Evolutionary conservation across 805 yeast species (phyloP).

Genomic region (Wickerhamomyces strasburgensis): DNA sequence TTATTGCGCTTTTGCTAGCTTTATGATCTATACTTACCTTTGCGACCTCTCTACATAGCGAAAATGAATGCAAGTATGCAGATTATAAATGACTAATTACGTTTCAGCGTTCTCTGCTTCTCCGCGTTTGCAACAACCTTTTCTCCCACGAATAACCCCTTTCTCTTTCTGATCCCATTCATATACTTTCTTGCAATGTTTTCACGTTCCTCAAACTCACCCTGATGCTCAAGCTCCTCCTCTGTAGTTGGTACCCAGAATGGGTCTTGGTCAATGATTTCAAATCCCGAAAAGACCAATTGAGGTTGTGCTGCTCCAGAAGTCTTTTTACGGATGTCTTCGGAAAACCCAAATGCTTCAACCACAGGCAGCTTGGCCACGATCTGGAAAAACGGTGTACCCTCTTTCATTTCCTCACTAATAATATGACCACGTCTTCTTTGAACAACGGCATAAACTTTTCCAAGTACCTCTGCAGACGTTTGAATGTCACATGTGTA

Average conservation of each 20-base stretch:
- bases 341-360: slow-evolving; percentile 95
- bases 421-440: slow-evolving; percentile 78
- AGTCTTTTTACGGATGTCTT: slow-evolving; percentile 86
- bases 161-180: slow-evolving; percentile 74
- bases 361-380: slow-evolving; percentile 85
- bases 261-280: slow-evolving; percentile 85
- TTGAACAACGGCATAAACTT: slow-evolving; percentile 92
- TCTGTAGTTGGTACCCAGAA: slow-evolving; percentile 99
- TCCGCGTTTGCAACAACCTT: slow-evolving; percentile 90
- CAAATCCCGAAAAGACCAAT: slow-evolving; percentile 83
- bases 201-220: slow-evolving; percentile 88
- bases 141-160: slow-evolving; percentile 86
- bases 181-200: slow-evolving; percentile 85
- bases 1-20: no score
- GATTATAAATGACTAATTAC: slow-evolving; percentile 49
- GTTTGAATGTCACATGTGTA: slow-evolving; percentile 95
- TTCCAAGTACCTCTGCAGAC: slow-evolving; percentile 88
- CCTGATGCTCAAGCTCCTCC: slow-evolving; percentile 89
- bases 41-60: no score
- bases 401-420: slow-evolving; percentile 95
- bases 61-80: no score
- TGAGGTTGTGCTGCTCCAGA: slow-evolving; percentile 98
- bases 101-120: slow-evolving; percentile 84
- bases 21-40: no score
- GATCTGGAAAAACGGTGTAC: slow-evolving; percentile 92